Evolutionary conservation across 306 rosid genomes (phyloP).

Genomic region (Trichosanthes cucumerina): DNA sequence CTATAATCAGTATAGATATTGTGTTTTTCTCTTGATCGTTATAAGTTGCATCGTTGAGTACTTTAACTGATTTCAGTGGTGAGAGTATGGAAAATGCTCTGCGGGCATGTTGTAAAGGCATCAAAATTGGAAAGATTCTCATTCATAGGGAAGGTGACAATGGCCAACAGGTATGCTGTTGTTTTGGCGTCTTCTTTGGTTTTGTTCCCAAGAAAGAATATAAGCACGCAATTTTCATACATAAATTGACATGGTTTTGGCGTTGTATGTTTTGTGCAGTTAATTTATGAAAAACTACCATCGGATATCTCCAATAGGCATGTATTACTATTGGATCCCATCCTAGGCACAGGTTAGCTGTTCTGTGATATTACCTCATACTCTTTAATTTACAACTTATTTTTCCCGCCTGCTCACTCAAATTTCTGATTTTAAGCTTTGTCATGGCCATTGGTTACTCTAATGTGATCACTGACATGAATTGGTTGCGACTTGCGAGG

Average conservation of each 20-base stretch:
- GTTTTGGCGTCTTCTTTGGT: background rate
- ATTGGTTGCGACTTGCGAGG: background rate
- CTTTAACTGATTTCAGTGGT: constrained; percentile 43
- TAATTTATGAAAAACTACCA: constrained; percentile 88
- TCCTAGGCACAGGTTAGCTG: constrained; percentile 86
- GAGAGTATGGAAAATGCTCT: constrained; percentile 99
- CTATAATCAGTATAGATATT: background rate
- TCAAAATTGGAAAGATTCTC: constrained; percentile 97
- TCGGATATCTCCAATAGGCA: constrained; percentile 93
- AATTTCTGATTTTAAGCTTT: background rate
- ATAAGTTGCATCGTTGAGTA: background rate
- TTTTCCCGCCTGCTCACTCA: background rate
- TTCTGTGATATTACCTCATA: background rate
- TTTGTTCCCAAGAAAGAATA: background rate
- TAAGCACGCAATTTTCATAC: background rate
- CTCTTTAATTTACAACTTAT: background rate
- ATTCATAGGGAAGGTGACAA: constrained; percentile 99
- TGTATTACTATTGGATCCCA: constrained; percentile 90
- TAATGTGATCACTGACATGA: background rate
- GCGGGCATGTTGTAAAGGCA: constrained; percentile 98
- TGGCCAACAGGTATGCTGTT: constrained; percentile 81
- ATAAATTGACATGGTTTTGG: constrained; percentile 6
- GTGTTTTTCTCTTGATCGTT: constrained; percentile 4
- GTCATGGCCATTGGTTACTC: background rate
- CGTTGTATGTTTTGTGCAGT: constrained; percentile 37